These are phyloP conservation scores for Coffea canephora DNA, from an alignment of 257 asterid genomes.

Conservation along the genomic window DNA sequence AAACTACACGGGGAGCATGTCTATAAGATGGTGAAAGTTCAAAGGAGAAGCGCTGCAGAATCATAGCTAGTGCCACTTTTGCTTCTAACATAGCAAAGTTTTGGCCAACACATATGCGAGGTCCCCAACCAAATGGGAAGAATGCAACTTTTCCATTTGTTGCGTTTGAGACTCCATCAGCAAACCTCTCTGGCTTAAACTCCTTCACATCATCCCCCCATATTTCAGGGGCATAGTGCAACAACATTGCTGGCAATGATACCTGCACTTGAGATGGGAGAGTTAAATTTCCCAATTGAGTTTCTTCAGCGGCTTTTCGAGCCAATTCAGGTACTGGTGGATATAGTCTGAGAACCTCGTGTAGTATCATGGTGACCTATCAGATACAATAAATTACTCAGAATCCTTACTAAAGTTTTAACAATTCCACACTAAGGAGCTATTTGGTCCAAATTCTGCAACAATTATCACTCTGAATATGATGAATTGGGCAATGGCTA, in stretches of 20 bases:
- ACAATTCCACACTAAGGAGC: no score
- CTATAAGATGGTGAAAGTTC: constrained; percentile 17
- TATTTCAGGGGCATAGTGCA: neutral
- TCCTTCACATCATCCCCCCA: constrained; percentile 28
- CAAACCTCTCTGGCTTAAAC: constrained; percentile 29
- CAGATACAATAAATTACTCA: no score
- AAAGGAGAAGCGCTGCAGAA: constrained; percentile 17
- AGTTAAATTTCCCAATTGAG: constrained; percentile 8
- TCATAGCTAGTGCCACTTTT: constrained; percentile 12
- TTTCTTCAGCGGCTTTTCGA: neutral
- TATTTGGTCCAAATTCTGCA: no score
- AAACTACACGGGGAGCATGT: constrained; percentile 6
- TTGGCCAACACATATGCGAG: constrained; percentile 18
- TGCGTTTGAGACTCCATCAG: constrained; percentile 9
- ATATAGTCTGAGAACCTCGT: constrained; percentile 23
- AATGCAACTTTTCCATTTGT: constrained; percentile 10
- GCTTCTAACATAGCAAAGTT: constrained; percentile 20
- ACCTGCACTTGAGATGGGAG: constrained; percentile 6
- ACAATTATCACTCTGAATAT: no score
- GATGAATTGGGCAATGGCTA: no score
- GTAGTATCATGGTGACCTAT: constrained; percentile 11
- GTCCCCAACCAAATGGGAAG: constrained; percentile 27
- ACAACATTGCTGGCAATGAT: no score
- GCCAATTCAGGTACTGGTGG: neutral
- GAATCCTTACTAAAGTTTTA: neutral